Evolutionary conservation across 2,329 filamentous ascomycete species (phyloP), one percentile per base, ranked within the genome.

Genomic region (Paecilomyces niveus): DNA sequence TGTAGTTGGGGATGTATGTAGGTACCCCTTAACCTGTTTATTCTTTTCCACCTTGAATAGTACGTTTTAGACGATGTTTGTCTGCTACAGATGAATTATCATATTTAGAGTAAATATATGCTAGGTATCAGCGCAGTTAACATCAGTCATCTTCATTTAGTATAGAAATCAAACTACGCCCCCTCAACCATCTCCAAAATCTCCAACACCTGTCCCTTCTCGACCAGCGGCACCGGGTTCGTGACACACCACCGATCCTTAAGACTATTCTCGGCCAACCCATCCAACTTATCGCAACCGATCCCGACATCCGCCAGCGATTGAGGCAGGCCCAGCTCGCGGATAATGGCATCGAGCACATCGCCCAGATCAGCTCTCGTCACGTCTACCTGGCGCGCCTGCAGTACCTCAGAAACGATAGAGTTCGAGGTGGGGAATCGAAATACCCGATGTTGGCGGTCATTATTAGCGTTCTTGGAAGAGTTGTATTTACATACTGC

Each of bases 401-500:
- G 56, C 54, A 83, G 68, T 0, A 80, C 63, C 0, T 70, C 65
- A 3, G 66, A 65, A 2, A 80, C 72, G 0, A 73, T 67, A 0
- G 65, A 58, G 13, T 76, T 70, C 3, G 63, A 58, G 65, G 78
- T 76, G 4, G 83, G 67, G 7, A 77, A 71, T 4, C 75, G 65
- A 7, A 68, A 66, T 1, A 80, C 69, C 1, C 68, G 69, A 9
- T 67, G 64, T 67, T 83, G 81, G 18, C 75, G 70, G 8, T 74
- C 72, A 8, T 69, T 68, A 31, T 78, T 79, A 2, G 74, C 74
- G 5, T 76, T 76, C 54, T 75, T 68, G 35, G 65, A 68, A 1
- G 73, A 72, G 58, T 86, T 87, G 65, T 76, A 86, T 65, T 80
- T 81, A 65, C 81, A 81, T 5, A 86, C 82, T 0, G 80, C 77